Base-by-base conservation (phyloP, 1,139 yeast species). In the Hansenula sp. region DNA sequence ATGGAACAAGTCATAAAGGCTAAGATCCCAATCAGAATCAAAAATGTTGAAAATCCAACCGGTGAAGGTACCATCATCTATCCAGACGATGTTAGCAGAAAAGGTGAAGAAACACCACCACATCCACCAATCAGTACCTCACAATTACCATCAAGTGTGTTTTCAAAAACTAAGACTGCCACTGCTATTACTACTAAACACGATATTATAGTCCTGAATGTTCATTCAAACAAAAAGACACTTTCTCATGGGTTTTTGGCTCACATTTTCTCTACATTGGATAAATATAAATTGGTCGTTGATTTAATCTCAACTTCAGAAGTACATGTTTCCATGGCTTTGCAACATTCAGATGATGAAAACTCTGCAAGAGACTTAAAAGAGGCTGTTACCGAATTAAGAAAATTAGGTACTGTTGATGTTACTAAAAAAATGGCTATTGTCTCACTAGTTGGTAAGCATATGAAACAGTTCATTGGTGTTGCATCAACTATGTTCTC, bases 1-100 rank as follows among this genome's bases (percentile, higher is more conserved):
- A 93, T 93, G 99, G 98, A 93, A 67, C 99, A 93, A 69, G 99
- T 91, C 46, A 93, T 93, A 55, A 82, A 84, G 54, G 98, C 98
- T 12, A 87, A 86, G 62, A 93, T 93, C 57, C 99, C 99, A 37
- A 93, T 93, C 62, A 79, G 98, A 62, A 93, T 93, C 59, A 93
- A 93, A 66, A 93, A 93, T 65, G 99, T 93, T 43, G 91, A 81
- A 66, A 91, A 93, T 63, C 98, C 99, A 41, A 63, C 64, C 19
- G 99, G 98, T 38, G 76, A 75, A 38, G 99, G 99, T 54, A 93
- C 99, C 17, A 77, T 93, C 51, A 90, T 93, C 40, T 93, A 86
- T 65, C 98, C 99, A 1, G 96, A 88, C 60, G 85, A 88, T 61
- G 68, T 85, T 43, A 94, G 86, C 36, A 77, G 87, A 59, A 78